Conservation (phyloP, 2,329 filamentous ascomycete species). For the Ophiocordyceps robertsii region DNA sequence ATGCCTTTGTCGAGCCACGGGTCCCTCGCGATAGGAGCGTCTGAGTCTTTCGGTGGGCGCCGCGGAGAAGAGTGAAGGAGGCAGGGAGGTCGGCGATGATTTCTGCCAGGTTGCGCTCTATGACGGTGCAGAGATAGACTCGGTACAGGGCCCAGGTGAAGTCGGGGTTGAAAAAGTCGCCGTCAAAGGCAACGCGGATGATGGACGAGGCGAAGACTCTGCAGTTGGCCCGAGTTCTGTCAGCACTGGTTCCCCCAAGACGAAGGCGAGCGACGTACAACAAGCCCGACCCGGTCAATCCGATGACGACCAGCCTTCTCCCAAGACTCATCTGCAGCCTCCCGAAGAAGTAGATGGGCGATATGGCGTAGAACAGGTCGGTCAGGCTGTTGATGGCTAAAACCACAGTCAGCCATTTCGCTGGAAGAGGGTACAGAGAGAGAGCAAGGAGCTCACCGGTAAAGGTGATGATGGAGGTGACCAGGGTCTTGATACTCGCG, state of each 20-base stretch:
- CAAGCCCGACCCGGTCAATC: background rate
- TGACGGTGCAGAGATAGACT: background rate
- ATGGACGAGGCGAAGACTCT: background rate
- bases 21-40: background rate
- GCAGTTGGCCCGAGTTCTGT: too few relatives aligned
- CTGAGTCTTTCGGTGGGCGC: background rate
- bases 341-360: background rate
- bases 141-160: background rate
- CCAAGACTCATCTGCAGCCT: background rate
- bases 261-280: background rate
- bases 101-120: background rate
- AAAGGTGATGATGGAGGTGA: background rate
- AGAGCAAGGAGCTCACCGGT: background rate
- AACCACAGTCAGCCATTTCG: background rate
- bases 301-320: background rate
- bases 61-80: background rate
- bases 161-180: background rate
- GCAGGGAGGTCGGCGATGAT: background rate
- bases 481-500: background rate
- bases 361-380: background rate
- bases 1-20: background rate
- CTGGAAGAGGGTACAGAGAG: background rate
- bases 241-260: background rate
- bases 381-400: background rate
- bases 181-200: background rate